phyloP scores from a whole-genome alignment of 192 early-diverging fungal species.

The Backusella westeae region DNA sequence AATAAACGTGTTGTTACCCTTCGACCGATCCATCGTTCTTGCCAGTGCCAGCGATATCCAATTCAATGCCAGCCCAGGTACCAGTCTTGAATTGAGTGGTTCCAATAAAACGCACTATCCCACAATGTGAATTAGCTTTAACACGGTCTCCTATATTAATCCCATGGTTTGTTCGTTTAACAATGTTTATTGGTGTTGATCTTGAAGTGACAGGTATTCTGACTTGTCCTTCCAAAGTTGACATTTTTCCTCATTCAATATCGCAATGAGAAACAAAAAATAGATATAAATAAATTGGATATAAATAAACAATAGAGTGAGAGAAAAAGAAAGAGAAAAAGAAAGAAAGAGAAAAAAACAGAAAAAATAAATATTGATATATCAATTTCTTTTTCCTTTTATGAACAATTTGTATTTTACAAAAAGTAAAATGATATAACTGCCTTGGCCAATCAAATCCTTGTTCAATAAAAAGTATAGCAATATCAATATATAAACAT shows the following conservation, averaged over 20 bases:
- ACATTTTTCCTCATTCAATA: constrained; percentile 1
- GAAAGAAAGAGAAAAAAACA: neutral
- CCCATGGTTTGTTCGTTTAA: neutral
- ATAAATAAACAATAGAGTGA: neutral
- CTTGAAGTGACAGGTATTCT: neutral
- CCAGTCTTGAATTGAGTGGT: constrained; percentile 68
- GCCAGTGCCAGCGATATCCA: constrained; percentile 63
- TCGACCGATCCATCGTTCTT: constrained; percentile 73
- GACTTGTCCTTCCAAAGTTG: constrained; percentile 5
- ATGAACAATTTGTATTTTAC: neutral
- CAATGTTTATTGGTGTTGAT: neutral
- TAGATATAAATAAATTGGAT: neutral
- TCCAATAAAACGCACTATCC: constrained; percentile 66
- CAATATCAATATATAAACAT: neutral
- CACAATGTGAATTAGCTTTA: constrained; percentile 25
- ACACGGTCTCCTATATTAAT: constrained; percentile 1
- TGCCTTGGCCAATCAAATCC: neutral
- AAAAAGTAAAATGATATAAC: neutral
- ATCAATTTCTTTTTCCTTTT: neutral
- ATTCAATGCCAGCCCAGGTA: constrained; percentile 75
- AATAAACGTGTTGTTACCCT: constrained; percentile 40
- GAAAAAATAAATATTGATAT: neutral
- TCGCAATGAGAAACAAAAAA: neutral
- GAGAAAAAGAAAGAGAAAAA: neutral
- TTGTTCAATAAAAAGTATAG: neutral